Evolutionary conservation across 2,329 filamentous ascomycete genomes (phyloP).

Genomic region (Nigrospora sphaerica): DNA sequence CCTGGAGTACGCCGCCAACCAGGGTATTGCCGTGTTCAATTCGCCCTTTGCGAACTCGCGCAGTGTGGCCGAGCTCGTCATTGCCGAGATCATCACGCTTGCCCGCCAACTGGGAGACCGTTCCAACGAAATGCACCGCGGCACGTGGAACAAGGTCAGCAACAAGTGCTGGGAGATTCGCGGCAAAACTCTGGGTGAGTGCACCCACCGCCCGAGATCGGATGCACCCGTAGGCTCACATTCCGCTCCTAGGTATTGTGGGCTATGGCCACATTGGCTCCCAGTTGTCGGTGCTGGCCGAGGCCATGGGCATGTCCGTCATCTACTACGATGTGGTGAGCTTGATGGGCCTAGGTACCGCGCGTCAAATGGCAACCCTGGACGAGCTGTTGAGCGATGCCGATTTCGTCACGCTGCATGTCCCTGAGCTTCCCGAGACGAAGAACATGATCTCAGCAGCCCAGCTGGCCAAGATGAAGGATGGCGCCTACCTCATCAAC

Average conservation of each 20-base stretch:
- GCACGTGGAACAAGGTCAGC: constrained; percentile 98
- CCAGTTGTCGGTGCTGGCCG: constrained; percentile 89
- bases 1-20: constrained; percentile 71
- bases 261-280: constrained; percentile 97
- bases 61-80: constrained; percentile 92
- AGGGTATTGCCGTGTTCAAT: constrained; percentile 97
- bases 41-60: constrained; percentile 97
- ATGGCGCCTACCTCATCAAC: constrained; percentile 90
- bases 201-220: neutral
- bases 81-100: constrained; percentile 84
- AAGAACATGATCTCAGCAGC: constrained; percentile 79
- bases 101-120: constrained; percentile 90
- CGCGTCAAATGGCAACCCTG: constrained; percentile 73
- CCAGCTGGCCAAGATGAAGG: constrained; percentile 85
- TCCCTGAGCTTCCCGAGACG: constrained; percentile 88
- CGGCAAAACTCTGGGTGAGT: constrained; percentile 83
- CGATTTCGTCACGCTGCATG: constrained; percentile 92
- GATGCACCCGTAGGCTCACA: too few species aligned
- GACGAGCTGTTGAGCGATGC: constrained; percentile 69
- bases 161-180: constrained; percentile 95
- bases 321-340: constrained; percentile 96
- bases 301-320: constrained; percentile 96
- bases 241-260: constrained; percentile 59
- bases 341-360: constrained; percentile 87
- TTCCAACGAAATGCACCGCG: constrained; percentile 87